Evolutionary conservation across 441 rosid species (phyloP), one percentile per base, ranked within the genome.

Genomic region (Populus trichocarpa): DNA sequence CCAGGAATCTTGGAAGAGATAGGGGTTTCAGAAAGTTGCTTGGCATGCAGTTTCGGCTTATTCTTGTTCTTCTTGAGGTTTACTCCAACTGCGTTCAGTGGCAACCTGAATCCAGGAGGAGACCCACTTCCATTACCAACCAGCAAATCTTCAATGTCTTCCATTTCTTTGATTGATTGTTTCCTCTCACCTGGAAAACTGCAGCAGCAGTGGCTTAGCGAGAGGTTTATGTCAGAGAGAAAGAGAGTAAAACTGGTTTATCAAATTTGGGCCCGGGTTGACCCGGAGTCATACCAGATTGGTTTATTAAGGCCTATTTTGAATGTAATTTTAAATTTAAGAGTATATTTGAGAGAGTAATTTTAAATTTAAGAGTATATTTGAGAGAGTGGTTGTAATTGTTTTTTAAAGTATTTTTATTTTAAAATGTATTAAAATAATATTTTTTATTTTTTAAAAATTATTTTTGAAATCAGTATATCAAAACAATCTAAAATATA

Each of bases 121-220:
- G 89, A 89, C 28, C 92, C 93, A 28, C 83, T 83, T 69, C 75
- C 85, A 38, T 78, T 74, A 3, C 86, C 91, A 68, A 80, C 82
- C 70, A 92, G 71, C 85, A 95, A 81, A 83, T 95, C 99, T 81
- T 95, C 96, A 46, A 93, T 95, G 87, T 93, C 98, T 75, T 93
- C 97, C 98, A 95, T 94, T 79, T 67, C 20, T 14, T 46, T 46
- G 18, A 13, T 46, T 46, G 57, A 46, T 46, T 46, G 57, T 46
- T 14, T 46, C 57, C 20, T 13, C 57, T 14, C 57, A 46, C 57
- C 57, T 46, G 57, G 57, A 46, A 46, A 46, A 46, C 57, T 46
- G 57, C 57, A 46, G 57, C 57, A 14, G 7, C 57, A 46, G 57
- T 40, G 16, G 50, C 50, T 40, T 12, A 14, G 20, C 57, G 20